phyloP scores from a whole-genome alignment of 2,329 filamentous ascomycete genomes.

The Neoscytalidium dimidiatum region DNA sequence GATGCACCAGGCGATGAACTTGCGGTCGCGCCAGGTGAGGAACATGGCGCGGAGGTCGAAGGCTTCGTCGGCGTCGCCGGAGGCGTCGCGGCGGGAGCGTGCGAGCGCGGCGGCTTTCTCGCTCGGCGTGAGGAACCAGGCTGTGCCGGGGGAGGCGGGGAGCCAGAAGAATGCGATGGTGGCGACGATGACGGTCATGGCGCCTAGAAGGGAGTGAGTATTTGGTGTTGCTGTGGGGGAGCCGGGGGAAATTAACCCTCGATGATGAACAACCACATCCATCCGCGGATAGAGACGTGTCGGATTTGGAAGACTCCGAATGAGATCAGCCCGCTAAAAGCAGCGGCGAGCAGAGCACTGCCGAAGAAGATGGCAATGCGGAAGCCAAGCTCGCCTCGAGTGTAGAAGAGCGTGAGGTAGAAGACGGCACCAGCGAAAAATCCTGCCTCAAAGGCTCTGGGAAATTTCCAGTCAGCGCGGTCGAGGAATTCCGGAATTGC shows the following conservation, averaged over 20 bases:
- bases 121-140: constrained; percentile 41
- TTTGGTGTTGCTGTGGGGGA: not conserved
- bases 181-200: constrained; percentile 36
- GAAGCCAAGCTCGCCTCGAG: constrained; percentile 15
- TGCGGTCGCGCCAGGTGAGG: constrained; percentile 44
- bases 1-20: constrained; percentile 48
- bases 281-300: constrained; percentile 39
- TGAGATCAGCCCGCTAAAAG: constrained; percentile 16
- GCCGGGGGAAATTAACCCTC: constrained; percentile 39
- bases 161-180: constrained; percentile 37
- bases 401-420: constrained; percentile 17
- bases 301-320: constrained; percentile 46
- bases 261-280: constrained; percentile 50
- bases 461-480: not conserved
- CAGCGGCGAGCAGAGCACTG: constrained; percentile 24
- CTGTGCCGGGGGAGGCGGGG: constrained; percentile 33
- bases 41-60: constrained; percentile 48
- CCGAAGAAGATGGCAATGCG: constrained; percentile 35
- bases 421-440: constrained; percentile 56
- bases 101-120: constrained; percentile 44
- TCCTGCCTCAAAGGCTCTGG: constrained; percentile 50
- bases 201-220: constrained; percentile 9
- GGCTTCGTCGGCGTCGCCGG: constrained; percentile 37
- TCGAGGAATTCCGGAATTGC: no score
- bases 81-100: constrained; percentile 50